Evolutionary conservation across 2,329 filamentous ascomycete species (phyloP).

Genomic region (Cercospora janseana): DNA sequence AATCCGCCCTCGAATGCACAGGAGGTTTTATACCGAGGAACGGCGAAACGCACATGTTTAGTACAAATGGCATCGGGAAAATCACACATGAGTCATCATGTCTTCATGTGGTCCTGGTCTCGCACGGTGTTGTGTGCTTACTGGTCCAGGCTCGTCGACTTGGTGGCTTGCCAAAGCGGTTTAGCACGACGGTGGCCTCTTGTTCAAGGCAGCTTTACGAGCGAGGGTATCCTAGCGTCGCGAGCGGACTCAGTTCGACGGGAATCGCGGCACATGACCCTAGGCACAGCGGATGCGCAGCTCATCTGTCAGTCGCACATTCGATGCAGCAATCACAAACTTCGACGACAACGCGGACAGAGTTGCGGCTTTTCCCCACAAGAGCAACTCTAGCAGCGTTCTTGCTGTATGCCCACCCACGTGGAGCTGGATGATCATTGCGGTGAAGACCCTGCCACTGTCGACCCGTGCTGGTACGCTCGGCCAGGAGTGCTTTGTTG

Average conservation of each 20-base stretch:
- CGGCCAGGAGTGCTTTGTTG: constrained; percentile 2
- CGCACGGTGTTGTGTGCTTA: not conserved
- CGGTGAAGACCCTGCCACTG: constrained; percentile 10
- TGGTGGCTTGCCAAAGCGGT: too few relatives aligned
- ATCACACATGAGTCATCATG: too few relatives aligned
- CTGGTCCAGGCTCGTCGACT: not conserved
- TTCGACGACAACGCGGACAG: constrained; percentile 1
- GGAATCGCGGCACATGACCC: not conserved
- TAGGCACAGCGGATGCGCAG: not conserved
- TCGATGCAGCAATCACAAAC: not conserved
- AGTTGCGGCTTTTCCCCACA: not conserved
- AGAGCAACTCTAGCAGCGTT: not conserved
- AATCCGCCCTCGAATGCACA: not conserved
- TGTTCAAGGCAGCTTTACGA: not conserved
- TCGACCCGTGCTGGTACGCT: not conserved
- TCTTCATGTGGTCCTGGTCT: not conserved
- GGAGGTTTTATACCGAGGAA: too few relatives aligned
- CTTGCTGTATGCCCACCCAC: not conserved
- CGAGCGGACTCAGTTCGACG: not conserved
- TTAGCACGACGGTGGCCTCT: too few relatives aligned
- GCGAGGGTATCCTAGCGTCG: constrained; percentile 6
- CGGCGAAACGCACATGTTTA: too few relatives aligned
- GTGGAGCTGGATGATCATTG: constrained; percentile 2
- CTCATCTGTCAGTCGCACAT: not conserved
- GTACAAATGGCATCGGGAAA: too few relatives aligned